A percentile compares a stretch with the other conserved stretches of the same genome.
These are phyloP conservation scores for Triticum aestivum DNA, from an alignment of 176 grass and related monocot species.

Conservation along the genomic window IWGSC_CS_RefSeq_v2.1 NC_057800.1:527905169-527905668, in stretches of 20 bases:
- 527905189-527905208: too few species aligned
- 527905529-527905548: background rate
- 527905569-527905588: slow-evolving; percentile 15
- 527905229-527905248: too few species aligned
- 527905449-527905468: background rate
- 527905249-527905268: too few species aligned
- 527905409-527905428: background rate
- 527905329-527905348: too few species aligned
- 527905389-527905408: background rate
- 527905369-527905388: background rate
- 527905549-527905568: slow-evolving; percentile 9
- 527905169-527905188: too few species aligned
- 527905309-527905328: too few species aligned
- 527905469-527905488: background rate
- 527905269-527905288: too few species aligned
- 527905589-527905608: slow-evolving; percentile 26
- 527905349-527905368: background rate
- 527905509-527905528: background rate
- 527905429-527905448: background rate
- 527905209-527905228: too few species aligned
- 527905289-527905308: too few species aligned
- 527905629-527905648: background rate
- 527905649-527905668: slow-evolving; percentile 9
- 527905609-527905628: slow-evolving; percentile 14
- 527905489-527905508: background rate